A percentile compares a stretch with the other conserved stretches of the same genome.
Evolutionary conservation across 352 stramenopile genomes (phyloP).

Genomic region (Peronosclerospora sorghi): DNA sequence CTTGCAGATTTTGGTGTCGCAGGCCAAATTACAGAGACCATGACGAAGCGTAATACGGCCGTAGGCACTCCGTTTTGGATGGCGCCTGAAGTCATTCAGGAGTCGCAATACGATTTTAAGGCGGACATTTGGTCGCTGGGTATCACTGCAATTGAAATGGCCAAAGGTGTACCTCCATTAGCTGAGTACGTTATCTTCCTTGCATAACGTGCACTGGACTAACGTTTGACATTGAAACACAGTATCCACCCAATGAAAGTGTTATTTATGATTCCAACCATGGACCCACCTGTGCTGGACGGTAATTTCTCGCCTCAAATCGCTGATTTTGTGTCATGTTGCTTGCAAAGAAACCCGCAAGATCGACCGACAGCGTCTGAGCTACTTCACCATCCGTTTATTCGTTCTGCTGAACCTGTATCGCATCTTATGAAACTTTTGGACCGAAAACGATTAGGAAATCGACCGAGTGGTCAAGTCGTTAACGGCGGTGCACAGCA

Average conservation of each 20-base stretch:
- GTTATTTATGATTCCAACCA: slow-evolving; percentile 98
- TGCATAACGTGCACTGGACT: background rate
- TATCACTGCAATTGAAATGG: slow-evolving; percentile 98
- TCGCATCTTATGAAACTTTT: slow-evolving; percentile 65
- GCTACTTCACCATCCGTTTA: slow-evolving; percentile 82
- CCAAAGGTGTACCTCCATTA: slow-evolving; percentile 92
- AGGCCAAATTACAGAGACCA: slow-evolving; percentile 92
- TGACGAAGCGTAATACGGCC: slow-evolving; percentile 96
- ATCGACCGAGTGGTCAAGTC: slow-evolving; percentile 9
- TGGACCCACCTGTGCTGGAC: slow-evolving; percentile 81
- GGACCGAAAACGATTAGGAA: slow-evolving; percentile 28
- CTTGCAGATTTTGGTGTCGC: slow-evolving; percentile 84
- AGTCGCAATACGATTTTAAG: slow-evolving; percentile 91
- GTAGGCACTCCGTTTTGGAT: slow-evolving; percentile 99
- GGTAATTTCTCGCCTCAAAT: slow-evolving; percentile 62
- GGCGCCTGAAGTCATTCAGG: slow-evolving; percentile 82
- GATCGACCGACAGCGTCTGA: slow-evolving; percentile 75
- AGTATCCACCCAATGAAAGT: slow-evolving; percentile 98
- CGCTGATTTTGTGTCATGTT: slow-evolving; percentile 84
- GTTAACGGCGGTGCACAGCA: slow-evolving; percentile 4
- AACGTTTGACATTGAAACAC: background rate
- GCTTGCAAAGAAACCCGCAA: slow-evolving; percentile 81
- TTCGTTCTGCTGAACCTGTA: slow-evolving; percentile 54
- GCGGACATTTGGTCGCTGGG: slow-evolving; percentile 98
- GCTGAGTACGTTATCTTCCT: slow-evolving; percentile 38